Percentiles rank a stretch among this genome's conserved stretches.
These are phyloP conservation scores for Phyllosticta paracitricarpa DNA, from an alignment of 2,329 filamentous ascomycete species.

Conservation along the genomic window DNA sequence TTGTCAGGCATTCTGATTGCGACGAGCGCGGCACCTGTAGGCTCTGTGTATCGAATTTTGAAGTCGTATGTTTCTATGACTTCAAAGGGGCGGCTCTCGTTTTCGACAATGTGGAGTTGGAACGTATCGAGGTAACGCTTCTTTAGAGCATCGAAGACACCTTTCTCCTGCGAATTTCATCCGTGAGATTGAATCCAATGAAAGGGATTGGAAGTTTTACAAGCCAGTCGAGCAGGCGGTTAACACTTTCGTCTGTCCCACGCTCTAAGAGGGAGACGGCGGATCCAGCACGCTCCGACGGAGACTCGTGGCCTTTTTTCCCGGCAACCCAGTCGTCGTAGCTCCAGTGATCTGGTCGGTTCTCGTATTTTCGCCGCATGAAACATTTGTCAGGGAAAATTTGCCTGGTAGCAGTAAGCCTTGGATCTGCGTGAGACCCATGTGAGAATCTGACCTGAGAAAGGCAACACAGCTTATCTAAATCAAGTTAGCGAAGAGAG, in stretches of 20 bases:
- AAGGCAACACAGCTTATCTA: not conserved
- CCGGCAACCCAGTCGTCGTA: not conserved
- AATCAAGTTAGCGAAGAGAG: not conserved
- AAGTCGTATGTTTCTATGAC: not conserved
- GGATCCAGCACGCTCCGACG: not conserved
- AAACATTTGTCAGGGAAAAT: not conserved
- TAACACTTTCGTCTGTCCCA: not conserved
- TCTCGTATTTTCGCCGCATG: not conserved
- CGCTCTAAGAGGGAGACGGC: not conserved
- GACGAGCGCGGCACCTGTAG: not conserved
- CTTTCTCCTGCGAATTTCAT: not conserved
- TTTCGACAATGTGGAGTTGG: not conserved
- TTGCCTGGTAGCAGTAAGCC: not conserved
- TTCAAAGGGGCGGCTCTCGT: not conserved
- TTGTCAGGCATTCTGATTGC: not conserved
- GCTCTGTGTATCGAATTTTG: not conserved
- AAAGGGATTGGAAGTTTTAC: not conserved
- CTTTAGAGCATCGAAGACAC: not conserved
- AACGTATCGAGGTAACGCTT: not conserved
- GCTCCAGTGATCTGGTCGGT: not conserved
- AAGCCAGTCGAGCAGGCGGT: not conserved
- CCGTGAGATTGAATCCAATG: not conserved
- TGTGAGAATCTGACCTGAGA: not conserved
- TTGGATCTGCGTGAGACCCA: not conserved
- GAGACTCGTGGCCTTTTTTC: not conserved